Conservation (phyloP, 257 asterid species). For the Verbascum thapsus region DNA sequence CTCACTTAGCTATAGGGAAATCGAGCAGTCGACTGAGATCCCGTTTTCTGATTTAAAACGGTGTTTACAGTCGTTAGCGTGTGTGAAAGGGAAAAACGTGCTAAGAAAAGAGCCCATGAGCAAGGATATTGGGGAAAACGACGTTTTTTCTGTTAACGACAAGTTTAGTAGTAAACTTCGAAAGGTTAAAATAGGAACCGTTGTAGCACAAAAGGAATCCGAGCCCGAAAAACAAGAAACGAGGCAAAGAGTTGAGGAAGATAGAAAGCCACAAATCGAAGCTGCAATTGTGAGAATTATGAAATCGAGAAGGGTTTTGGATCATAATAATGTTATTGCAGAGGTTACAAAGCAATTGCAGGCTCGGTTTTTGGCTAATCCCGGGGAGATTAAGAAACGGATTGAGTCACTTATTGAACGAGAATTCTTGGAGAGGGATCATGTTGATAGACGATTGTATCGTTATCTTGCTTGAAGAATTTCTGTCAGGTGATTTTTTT, state of each 20-base stretch:
- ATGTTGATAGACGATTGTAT: constrained; percentile 60
- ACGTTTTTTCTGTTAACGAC: constrained; percentile 65
- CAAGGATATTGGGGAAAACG: constrained; percentile 78
- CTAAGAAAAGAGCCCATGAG: constrained; percentile 85
- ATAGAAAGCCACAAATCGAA: constrained; percentile 89
- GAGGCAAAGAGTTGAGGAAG: constrained; percentile 90
- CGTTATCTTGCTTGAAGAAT: constrained; percentile 63
- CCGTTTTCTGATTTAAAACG: constrained; percentile 77
- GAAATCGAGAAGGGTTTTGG: constrained; percentile 84
- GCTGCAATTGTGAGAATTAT: constrained; percentile 87
- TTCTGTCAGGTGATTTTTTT: no score
- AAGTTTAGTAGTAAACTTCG: constrained; percentile 74
- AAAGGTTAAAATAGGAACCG: no score
- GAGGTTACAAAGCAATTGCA: constrained; percentile 89
- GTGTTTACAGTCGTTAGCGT: constrained; percentile 82
- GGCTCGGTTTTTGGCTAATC: constrained; percentile 79
- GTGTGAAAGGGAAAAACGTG: constrained; percentile 82
- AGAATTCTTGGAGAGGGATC: constrained; percentile 87
- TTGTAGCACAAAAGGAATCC: no score
- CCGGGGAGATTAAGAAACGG: constrained; percentile 80
- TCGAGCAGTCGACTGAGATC: constrained; percentile 81
- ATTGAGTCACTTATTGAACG: constrained; percentile 83
- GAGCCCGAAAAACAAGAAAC: constrained; percentile 94
- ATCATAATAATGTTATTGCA: constrained; percentile 79
- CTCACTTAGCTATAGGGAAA: constrained; percentile 64